A percentile compares a stretch with the other conserved stretches of the same genome.
These are phyloP conservation scores for Ustilago cynodontis DNA, from an alignment of 1,284 basidiomycete species.

Conservation along the genomic window DNA sequence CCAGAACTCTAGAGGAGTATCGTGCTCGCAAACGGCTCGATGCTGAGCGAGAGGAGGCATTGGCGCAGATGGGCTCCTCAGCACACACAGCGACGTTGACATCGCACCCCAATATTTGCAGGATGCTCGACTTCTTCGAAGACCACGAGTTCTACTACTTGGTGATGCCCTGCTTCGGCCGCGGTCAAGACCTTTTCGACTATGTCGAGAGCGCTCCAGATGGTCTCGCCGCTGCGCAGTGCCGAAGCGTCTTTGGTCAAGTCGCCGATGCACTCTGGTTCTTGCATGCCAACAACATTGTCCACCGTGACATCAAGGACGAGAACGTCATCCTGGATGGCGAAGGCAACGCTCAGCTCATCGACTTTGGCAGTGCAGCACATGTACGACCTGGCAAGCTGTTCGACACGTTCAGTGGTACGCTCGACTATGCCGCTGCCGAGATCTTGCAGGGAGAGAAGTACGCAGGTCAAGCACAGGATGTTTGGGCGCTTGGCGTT, in stretches of 20 bases:
- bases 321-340: conserved; percentile 84
- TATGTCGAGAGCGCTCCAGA: conserved; percentile 89
- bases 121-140: conserved; percentile 95
- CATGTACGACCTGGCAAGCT: conserved; percentile 84
- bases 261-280: conserved; percentile 92
- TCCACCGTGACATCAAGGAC: conserved; percentile 98
- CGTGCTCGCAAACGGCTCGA: conserved; percentile 30
- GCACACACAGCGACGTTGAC: conserved; percentile 1
- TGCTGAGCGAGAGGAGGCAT: conserved; percentile 18
- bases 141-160: conserved; percentile 97
- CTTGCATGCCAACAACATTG: conserved; percentile 90
- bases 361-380: conserved; percentile 84
- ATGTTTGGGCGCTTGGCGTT: conserved; percentile 98
- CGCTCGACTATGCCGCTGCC: conserved; percentile 87
- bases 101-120: conserved; percentile 88
- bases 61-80: background rate
- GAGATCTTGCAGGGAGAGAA: conserved; percentile 95
- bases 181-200: conserved; percentile 87
- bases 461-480: conserved; percentile 95
- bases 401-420: conserved; percentile 96
- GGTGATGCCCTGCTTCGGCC: conserved; percentile 74
- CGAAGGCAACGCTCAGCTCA: conserved; percentile 79
- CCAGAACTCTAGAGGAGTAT: conserved; percentile 44
- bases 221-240: conserved; percentile 81
- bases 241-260: conserved; percentile 90